These are phyloP conservation scores for Pseudoturritis turrita DNA, from an alignment of 345 rosid genomes.

Conservation along the genomic window DNA sequence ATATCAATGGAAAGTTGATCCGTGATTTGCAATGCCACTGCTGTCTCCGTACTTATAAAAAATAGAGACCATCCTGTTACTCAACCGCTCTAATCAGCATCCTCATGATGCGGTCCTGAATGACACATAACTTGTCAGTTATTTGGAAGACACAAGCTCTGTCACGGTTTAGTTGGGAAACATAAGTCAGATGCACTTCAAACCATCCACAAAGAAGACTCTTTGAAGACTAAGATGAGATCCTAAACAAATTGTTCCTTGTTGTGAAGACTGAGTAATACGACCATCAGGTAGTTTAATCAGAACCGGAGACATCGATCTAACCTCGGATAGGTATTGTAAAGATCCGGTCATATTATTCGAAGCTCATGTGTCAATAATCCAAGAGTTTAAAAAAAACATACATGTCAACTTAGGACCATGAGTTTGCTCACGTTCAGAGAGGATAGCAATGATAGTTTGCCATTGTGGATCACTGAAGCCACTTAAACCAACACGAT, in stretches of 20 bases:
- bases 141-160: background rate
- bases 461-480: no score
- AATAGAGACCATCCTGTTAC: no score
- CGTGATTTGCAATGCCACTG: no score
- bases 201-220: background rate
- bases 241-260: background rate
- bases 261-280: background rate
- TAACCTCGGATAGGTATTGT: background rate
- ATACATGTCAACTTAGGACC: background rate
- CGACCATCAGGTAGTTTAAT: background rate
- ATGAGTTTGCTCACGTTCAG: no score
- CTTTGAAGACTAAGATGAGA: background rate
- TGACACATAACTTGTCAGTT: background rate
- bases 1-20: no score
- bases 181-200: background rate
- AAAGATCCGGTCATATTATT: background rate
- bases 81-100: no score
- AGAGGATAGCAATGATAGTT: no score
- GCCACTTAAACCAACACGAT: no score
- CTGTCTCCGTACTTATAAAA: no score
- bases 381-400: background rate
- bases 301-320: rapidly evolving
- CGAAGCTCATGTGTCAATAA: background rate
- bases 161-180: background rate
- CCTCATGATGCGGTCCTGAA: no score